Percentiles rank a stretch among this genome's conserved stretches.
phyloP scores from a whole-genome alignment of 2,329 filamentous ascomycete species.

The Cordyceps militaris region DNA sequence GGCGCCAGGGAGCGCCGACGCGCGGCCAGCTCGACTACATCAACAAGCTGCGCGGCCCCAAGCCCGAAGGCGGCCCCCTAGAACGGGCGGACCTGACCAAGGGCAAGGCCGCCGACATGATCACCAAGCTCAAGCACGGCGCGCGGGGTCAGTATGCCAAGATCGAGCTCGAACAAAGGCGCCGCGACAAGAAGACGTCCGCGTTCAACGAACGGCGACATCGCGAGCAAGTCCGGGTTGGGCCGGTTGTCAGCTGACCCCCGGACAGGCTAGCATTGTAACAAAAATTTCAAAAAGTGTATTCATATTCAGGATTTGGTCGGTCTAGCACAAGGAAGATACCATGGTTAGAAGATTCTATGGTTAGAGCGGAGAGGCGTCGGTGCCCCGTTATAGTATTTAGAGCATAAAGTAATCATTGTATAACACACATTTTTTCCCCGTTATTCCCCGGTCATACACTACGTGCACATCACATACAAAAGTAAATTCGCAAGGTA shows the following conservation, averaged over 20 bases:
- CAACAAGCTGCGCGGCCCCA: conserved; percentile 56
- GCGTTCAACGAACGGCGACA: conserved; percentile 33
- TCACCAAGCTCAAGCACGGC: conserved; percentile 83
- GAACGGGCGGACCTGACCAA: conserved; percentile 53
- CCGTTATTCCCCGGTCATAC: neutral
- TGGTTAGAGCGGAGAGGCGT: neutral
- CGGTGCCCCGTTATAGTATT: neutral
- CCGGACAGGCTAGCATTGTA: neutral
- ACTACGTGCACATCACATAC: no score
- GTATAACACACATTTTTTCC: neutral
- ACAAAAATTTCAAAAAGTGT: neutral
- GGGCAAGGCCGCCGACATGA: conserved; percentile 81
- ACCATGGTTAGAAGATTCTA: neutral
- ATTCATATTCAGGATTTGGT: neutral
- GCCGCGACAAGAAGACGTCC: conserved; percentile 32
- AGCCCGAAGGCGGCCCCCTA: no score
- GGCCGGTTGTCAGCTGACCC: conserved; percentile 35
- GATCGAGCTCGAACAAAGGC: conserved; percentile 46
- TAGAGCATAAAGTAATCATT: neutral
- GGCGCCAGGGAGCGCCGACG: conserved; percentile 62
- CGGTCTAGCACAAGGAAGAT: neutral
- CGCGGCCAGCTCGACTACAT: conserved; percentile 61
- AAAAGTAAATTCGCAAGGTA: neutral
- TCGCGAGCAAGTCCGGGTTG: conserved; percentile 49
- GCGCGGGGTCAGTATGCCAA: conserved; percentile 57